These are phyloP conservation scores for Colletotrichum cereale DNA, from an alignment of 2,329 filamentous ascomycete genomes.

Conservation along the genomic window DNA sequence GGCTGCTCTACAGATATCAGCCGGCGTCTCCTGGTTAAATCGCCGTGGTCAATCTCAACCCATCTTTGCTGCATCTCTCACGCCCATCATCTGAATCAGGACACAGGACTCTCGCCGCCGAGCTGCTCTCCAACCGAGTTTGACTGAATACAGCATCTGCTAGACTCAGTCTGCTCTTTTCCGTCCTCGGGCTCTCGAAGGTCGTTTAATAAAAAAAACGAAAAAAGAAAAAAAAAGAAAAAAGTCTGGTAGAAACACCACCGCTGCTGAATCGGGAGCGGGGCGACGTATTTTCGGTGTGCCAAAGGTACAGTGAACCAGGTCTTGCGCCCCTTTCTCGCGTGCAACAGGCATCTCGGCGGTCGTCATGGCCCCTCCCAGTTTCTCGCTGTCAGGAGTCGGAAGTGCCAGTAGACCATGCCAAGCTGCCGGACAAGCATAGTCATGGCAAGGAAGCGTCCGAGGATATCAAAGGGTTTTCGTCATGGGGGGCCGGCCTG, in stretches of 20 bases:
- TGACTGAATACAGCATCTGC: conserved; percentile 31
- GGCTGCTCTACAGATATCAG: conserved; percentile 34
- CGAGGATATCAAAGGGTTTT: conserved; percentile 35
- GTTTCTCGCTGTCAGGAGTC: background rate
- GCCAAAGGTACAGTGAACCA: conserved; percentile 32
- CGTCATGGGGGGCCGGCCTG: conserved; percentile 23
- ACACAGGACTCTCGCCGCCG: conserved; percentile 3
- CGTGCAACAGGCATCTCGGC: background rate
- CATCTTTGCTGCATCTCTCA: conserved; percentile 14
- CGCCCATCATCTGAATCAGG: background rate
- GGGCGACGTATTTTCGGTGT: conserved; percentile 41
- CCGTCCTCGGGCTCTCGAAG: conserved; percentile 14
- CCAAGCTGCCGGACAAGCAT: background rate
- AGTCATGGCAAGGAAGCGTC: conserved; percentile 1
- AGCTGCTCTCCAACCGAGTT: conserved; percentile 16
- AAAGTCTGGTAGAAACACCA: conserved; percentile 38
- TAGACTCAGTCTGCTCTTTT: conserved; percentile 23
- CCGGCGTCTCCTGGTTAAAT: conserved; percentile 23
- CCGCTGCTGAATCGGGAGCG: conserved; percentile 7
- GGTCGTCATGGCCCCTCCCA: background rate
- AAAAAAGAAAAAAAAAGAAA: conserved; percentile 42
- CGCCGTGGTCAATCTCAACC: conserved; percentile 1
- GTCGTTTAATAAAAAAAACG: conserved; percentile 23
- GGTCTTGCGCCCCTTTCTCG: conserved; percentile 15
- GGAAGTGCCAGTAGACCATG: background rate